These are phyloP conservation scores for Blastomyces percursus DNA, from an alignment of 2,329 filamentous ascomycete genomes.

Conservation along the genomic window DNA sequence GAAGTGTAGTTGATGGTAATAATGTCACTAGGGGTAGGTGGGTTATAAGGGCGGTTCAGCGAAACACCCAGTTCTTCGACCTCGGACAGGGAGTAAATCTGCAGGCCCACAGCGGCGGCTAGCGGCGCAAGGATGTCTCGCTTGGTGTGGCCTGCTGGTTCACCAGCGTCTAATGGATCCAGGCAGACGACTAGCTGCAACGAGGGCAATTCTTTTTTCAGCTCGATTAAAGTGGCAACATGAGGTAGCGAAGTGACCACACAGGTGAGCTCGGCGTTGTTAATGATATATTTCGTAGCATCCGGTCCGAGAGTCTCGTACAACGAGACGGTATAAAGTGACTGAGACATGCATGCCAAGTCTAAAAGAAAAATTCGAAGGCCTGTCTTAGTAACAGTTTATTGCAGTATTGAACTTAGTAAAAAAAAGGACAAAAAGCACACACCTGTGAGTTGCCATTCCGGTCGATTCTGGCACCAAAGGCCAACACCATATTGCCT, in stretches of 20 bases:
- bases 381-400: background rate
- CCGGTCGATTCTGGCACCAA: constrained; percentile 78
- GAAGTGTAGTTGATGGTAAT: constrained; percentile 64
- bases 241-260: constrained; percentile 72
- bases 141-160: constrained; percentile 68
- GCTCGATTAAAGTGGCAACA: constrained; percentile 67
- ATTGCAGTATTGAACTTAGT: too few species aligned
- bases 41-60: constrained; percentile 57
- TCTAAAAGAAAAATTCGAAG: constrained; percentile 43
- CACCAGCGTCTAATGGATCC: constrained; percentile 70
- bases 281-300: constrained; percentile 89
- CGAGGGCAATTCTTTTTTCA: constrained; percentile 62
- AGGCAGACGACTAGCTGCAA: constrained; percentile 83
- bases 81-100: constrained; percentile 66
- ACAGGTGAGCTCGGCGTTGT: constrained; percentile 66
- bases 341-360: constrained; percentile 75
- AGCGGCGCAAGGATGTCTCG: constrained; percentile 63
- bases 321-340: constrained; percentile 79
- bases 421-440: too few species aligned
- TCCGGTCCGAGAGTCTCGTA: constrained; percentile 94
- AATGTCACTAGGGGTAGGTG: constrained; percentile 62
- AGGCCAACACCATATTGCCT: constrained; percentile 64
- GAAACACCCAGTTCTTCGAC: constrained; percentile 71
- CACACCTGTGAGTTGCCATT: constrained; percentile 72
- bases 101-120: constrained; percentile 61